Percentiles rank a stretch among this genome's conserved stretches.
Conservation (phyloP, 495 filamentous ascomycete species). For the Penicillium bovifimosum region DNA sequence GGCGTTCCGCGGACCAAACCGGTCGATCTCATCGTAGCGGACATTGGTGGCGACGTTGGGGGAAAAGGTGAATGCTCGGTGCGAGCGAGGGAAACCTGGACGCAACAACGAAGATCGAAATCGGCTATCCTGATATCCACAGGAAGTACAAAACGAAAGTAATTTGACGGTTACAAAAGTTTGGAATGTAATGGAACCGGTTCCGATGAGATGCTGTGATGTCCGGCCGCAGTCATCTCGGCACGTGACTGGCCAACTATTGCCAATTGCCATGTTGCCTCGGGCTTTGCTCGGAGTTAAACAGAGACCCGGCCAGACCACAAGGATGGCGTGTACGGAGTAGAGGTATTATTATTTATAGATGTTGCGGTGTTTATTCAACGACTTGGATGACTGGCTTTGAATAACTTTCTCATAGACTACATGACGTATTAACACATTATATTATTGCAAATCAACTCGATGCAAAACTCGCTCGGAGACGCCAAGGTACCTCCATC, state of each 20-base stretch:
- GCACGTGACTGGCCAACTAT: conserved; percentile 27
- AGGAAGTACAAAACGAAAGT: conserved; percentile 3
- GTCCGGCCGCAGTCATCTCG: conserved; percentile 20
- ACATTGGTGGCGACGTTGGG: conserved; percentile 36
- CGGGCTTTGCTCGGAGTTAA: conserved; percentile 26
- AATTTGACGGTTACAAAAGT: conserved; percentile 6
- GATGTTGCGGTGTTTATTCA: not conserved
- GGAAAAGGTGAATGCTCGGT: conserved; percentile 24
- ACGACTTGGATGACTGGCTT: not conserved
- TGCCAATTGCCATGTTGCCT: no score
- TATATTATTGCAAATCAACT: not conserved
- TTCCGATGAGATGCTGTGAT: conserved; percentile 24
- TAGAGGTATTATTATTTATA: not conserved
- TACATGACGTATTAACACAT: not conserved
- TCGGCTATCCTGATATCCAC: not conserved
- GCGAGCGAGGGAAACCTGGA: conserved; percentile 19
- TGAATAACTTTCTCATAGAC: not conserved
- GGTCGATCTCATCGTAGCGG: conserved; percentile 41
- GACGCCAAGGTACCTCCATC: not conserved
- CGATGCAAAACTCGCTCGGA: not conserved
- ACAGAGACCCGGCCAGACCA: not conserved
- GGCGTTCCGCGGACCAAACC: conserved; percentile 38
- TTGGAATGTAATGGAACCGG: conserved; percentile 8
- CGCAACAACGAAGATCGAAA: conserved; percentile 19
- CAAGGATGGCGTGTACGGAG: not conserved